Evolutionary conservation across 2,329 filamentous ascomycete species (phyloP).

Genomic region (Stemphylium lycopersici): DNA sequence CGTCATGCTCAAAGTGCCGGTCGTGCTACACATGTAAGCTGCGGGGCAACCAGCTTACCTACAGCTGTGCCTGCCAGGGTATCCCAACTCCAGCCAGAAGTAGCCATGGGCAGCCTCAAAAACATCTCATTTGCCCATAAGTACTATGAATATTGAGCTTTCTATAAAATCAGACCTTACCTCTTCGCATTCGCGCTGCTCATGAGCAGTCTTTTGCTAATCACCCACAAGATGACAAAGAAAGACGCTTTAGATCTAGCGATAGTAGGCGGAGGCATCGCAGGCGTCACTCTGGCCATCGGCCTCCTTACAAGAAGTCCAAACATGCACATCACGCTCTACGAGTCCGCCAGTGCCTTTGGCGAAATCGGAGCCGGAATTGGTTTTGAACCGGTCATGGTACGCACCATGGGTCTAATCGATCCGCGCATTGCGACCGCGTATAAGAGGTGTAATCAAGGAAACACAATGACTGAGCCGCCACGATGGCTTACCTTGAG

Average conservation of each 20-base stretch:
- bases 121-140: too few relatives aligned
- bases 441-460: constrained; percentile 15
- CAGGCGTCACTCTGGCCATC: constrained; percentile 60
- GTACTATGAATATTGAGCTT: too few relatives aligned
- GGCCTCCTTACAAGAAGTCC: constrained; percentile 53
- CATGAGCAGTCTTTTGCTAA: not conserved
- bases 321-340: constrained; percentile 56
- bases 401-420: constrained; percentile 51
- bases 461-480: constrained; percentile 17
- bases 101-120: too few relatives aligned
- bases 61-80: too few relatives aligned
- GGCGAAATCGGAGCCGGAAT: constrained; percentile 65
- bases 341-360: constrained; percentile 61
- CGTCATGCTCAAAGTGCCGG: too few relatives aligned
- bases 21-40: too few relatives aligned
- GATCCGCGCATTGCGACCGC: constrained; percentile 41
- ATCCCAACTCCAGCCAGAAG: too few relatives aligned
- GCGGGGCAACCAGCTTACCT: too few relatives aligned
- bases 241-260: constrained; percentile 52
- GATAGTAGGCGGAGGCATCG: constrained; percentile 66
- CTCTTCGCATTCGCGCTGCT: too few relatives aligned
- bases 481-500: constrained; percentile 33
- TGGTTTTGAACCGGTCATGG: constrained; percentile 50
- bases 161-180: too few relatives aligned
- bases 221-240: constrained; percentile 6